phyloP scores from a whole-genome alignment of 2,329 filamentous ascomycete genomes.

The Pseudogymnoascus sp. region DNA sequence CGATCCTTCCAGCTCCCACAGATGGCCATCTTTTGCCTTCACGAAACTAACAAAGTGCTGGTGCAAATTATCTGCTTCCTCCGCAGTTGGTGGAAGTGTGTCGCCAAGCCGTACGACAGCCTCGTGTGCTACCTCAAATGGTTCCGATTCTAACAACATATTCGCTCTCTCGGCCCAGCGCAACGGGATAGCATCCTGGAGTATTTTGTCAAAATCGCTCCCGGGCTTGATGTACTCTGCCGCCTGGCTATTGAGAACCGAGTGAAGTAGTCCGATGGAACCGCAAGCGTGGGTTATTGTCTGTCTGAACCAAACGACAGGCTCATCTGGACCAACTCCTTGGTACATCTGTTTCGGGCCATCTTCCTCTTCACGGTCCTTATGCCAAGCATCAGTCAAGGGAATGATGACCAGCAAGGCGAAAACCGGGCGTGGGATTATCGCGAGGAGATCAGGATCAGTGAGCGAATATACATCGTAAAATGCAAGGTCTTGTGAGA shows the following conservation, averaged over 20 bases:
- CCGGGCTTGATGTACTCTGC: conserved; percentile 24
- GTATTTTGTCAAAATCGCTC: conserved; percentile 47
- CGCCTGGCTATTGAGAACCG: conserved; percentile 67
- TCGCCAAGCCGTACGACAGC: conserved; percentile 69
- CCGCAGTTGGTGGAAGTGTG: conserved; percentile 66
- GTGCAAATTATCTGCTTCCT: conserved; percentile 60
- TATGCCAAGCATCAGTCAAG: conserved; percentile 69
- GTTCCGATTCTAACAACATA: conserved; percentile 69
- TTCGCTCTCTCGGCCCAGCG: conserved; percentile 56
- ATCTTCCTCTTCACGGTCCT: conserved; percentile 67
- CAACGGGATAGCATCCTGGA: conserved; percentile 60
- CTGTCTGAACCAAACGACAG: conserved; percentile 88
- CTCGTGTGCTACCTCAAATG: conserved; percentile 69
- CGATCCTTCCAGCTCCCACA: conserved; percentile 64
- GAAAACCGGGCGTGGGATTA: conserved; percentile 79
- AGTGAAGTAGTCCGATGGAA: conserved; percentile 79
- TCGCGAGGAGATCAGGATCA: conserved; percentile 73
- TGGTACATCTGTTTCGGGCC: conserved; percentile 51
- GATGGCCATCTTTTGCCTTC: conserved; percentile 56
- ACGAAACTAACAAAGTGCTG: conserved; percentile 95
- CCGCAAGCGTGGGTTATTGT: conserved; percentile 93
- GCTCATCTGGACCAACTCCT: conserved; percentile 58
- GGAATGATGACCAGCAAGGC: conserved; percentile 91
- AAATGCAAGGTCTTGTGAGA: conserved; percentile 66
- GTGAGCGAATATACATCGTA: conserved; percentile 90